Percentiles rank a stretch among this genome's conserved stretches.
phyloP scores from a whole-genome alignment of 768 basidiomycete genomes.

The Naganishia kalamii region DNA sequence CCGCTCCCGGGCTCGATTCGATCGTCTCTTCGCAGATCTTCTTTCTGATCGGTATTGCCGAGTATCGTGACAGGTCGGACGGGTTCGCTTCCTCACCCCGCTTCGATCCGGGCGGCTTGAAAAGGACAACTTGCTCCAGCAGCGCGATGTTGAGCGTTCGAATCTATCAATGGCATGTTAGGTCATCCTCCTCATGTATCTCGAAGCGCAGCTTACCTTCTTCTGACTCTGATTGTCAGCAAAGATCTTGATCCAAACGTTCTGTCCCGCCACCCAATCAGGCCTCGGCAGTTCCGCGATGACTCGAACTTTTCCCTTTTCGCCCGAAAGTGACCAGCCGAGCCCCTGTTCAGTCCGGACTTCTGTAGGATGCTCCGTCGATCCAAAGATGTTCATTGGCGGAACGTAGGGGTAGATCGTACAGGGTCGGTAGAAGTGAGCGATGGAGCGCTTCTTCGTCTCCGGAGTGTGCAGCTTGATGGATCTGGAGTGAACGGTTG shows the following conservation, averaged over 20 bases:
- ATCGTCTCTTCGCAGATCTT: slow-evolving; percentile 62
- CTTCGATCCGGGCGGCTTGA: slow-evolving; percentile 50
- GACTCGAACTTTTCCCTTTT: slow-evolving; percentile 60
- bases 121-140: slow-evolving; percentile 61
- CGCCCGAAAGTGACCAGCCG: slow-evolving; percentile 55
- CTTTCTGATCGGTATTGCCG: slow-evolving; percentile 47
- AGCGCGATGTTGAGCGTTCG: slow-evolving; percentile 59
- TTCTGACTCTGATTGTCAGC: slow-evolving; percentile 66
- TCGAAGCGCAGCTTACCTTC: slow-evolving; percentile 38
- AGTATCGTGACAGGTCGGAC: slow-evolving; percentile 12
- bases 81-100: slow-evolving; percentile 24
- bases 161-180: not conserved
- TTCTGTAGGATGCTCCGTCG: slow-evolving; percentile 58
- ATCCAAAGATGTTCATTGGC: slow-evolving; percentile 57
- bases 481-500: slow-evolving; percentile 51
- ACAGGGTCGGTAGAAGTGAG: slow-evolving; percentile 82
- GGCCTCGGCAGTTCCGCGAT: slow-evolving; percentile 64
- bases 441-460: slow-evolving; percentile 62
- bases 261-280: slow-evolving; percentile 76
- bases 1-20: slow-evolving; percentile 59
- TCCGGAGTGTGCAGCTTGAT: slow-evolving; percentile 66
- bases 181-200: not conserved
- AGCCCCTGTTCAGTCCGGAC: slow-evolving; percentile 56
- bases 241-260: slow-evolving; percentile 60
- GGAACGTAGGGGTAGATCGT: slow-evolving; percentile 72